Conservation (phyloP, 2,329 filamentous ascomycete genomes). For the Calonectria hawksworthii region DNA sequence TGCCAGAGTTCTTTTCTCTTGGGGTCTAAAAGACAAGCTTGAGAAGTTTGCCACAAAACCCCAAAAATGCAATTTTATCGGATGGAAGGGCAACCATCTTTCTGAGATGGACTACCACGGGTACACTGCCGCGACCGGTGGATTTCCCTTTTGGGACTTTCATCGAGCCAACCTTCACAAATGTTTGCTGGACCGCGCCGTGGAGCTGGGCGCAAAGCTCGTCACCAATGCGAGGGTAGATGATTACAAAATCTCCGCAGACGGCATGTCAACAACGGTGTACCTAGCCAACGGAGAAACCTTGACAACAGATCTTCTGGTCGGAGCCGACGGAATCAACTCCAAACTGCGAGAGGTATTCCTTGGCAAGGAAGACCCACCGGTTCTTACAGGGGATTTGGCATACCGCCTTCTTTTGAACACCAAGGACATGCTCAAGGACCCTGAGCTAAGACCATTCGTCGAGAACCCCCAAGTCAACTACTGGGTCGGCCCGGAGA, state of each 20-base stretch:
- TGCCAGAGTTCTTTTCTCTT: slow-evolving; percentile 38
- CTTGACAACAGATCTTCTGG: slow-evolving; percentile 58
- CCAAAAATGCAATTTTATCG: slow-evolving; percentile 43
- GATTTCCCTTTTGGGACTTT: slow-evolving; percentile 60
- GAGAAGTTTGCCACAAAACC: slow-evolving; percentile 38
- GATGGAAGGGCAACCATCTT: slow-evolving; percentile 44
- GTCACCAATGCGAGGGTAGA: slow-evolving; percentile 40
- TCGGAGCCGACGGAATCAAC: slow-evolving; percentile 62
- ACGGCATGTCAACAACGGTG: slow-evolving; percentile 30
- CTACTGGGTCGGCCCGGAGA: slow-evolving; percentile 67
- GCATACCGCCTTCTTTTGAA: slow-evolving; percentile 68
- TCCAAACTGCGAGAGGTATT: slow-evolving; percentile 56
- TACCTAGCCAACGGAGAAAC: slow-evolving; percentile 49
- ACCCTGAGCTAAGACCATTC: slow-evolving; percentile 60
- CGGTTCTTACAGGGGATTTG: slow-evolving; percentile 66
- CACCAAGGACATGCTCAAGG: slow-evolving; percentile 59
- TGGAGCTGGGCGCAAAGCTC: slow-evolving; percentile 54
- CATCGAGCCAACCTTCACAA: slow-evolving; percentile 64
- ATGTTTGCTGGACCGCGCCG: slow-evolving; percentile 56
- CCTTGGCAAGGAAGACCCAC: slow-evolving; percentile 58
- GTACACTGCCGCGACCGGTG: slow-evolving; percentile 36
- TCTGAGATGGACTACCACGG: slow-evolving; percentile 42
- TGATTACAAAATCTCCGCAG: slow-evolving; percentile 21
- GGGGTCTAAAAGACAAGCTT: slow-evolving; percentile 40
- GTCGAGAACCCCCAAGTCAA: slow-evolving; percentile 63